Evolutionary conservation across 2,329 filamentous ascomycete species (phyloP).

Genomic region (Xylariaceae sp.): DNA sequence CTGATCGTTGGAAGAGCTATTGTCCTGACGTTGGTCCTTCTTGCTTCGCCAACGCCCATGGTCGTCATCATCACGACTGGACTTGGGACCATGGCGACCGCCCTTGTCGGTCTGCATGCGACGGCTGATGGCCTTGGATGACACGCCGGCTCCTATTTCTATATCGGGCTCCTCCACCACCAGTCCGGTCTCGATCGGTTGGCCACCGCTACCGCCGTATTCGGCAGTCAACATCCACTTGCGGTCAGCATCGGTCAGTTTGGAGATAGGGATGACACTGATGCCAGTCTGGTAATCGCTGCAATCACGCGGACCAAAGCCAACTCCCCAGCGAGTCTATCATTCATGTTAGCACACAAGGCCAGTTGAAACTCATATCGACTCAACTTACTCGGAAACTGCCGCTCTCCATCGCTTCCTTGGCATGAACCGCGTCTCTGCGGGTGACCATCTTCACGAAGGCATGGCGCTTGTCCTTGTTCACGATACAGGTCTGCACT

Average conservation of each 20-base stretch:
- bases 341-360: slow-evolving; percentile 20
- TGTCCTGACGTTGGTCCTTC: slow-evolving; percentile 28
- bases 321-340: slow-evolving; percentile 93
- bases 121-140: slow-evolving; percentile 76
- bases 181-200: slow-evolving; percentile 72
- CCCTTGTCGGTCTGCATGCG: slow-evolving; percentile 66
- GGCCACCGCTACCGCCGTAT: slow-evolving; percentile 85
- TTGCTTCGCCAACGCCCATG: slow-evolving; percentile 29
- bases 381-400: slow-evolving; percentile 60
- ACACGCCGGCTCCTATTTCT: slow-evolving; percentile 95
- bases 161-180: slow-evolving; percentile 97
- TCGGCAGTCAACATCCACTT: slow-evolving; percentile 97
- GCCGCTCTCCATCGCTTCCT: slow-evolving; percentile 79
- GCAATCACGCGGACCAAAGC: slow-evolving; percentile 93
- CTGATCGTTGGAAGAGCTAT: slow-evolving; percentile 25
- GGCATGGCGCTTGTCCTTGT: slow-evolving; percentile 94
- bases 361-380: slow-evolving; percentile 6
- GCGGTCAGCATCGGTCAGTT: slow-evolving; percentile 89
- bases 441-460: slow-evolving; percentile 98
- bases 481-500: slow-evolving; percentile 97
- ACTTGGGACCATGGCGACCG: slow-evolving; percentile 60
- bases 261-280: slow-evolving; percentile 86
- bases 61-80: slow-evolving; percentile 41
- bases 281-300: slow-evolving; percentile 91
- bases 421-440: slow-evolving; percentile 74